These are phyloP conservation scores for Eragrostis nindensis DNA, from an alignment of 176 grass and related monocot genomes.

Conservation along the genomic window DNA sequence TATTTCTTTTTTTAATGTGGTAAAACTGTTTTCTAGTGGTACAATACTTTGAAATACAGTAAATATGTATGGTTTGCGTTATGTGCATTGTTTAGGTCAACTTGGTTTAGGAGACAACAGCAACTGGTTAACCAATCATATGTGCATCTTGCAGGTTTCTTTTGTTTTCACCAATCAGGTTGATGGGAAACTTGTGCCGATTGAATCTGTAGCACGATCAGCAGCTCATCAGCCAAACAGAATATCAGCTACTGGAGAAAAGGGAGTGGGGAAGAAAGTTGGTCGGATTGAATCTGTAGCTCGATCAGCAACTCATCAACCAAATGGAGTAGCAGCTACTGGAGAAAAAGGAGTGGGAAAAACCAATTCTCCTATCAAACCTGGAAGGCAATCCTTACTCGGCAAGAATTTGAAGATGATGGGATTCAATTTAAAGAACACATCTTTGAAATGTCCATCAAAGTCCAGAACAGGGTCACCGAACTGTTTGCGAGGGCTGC, in stretches of 20 bases:
- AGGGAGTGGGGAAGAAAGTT: constrained; percentile 18
- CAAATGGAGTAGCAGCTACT: constrained; percentile 25
- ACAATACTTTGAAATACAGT: constrained; percentile 1
- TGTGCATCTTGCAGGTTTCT: constrained; percentile 72
- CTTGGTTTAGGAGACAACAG: constrained; percentile 13
- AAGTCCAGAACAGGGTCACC: constrained; percentile 48
- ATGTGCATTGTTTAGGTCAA: constrained; percentile 14
- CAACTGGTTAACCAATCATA: constrained; percentile 27
- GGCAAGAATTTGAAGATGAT: constrained; percentile 55
- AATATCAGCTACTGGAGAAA: constrained; percentile 17
- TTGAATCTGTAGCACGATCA: constrained; percentile 69
- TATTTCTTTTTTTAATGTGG: background rate
- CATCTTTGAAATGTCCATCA: constrained; percentile 46
- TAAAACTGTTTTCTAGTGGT: constrained; percentile 1
- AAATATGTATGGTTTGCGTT: background rate
- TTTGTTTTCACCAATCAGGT: constrained; percentile 99
- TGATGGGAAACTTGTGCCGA: constrained; percentile 91
- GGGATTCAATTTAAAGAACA: constrained; percentile 54
- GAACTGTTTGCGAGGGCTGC: constrained; percentile 49
- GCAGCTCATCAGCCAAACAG: constrained; percentile 45
- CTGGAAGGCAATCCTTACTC: constrained; percentile 45
- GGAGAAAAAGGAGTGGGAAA: constrained; percentile 32
- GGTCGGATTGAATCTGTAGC: constrained; percentile 56
- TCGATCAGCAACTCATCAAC: constrained; percentile 48
- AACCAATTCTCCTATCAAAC: constrained; percentile 40